A percentile compares a stretch with the other conserved stretches of the same genome.
Conservation (phyloP, 306 rosid genomes). For the Acacia crassicarpa region DNA sequence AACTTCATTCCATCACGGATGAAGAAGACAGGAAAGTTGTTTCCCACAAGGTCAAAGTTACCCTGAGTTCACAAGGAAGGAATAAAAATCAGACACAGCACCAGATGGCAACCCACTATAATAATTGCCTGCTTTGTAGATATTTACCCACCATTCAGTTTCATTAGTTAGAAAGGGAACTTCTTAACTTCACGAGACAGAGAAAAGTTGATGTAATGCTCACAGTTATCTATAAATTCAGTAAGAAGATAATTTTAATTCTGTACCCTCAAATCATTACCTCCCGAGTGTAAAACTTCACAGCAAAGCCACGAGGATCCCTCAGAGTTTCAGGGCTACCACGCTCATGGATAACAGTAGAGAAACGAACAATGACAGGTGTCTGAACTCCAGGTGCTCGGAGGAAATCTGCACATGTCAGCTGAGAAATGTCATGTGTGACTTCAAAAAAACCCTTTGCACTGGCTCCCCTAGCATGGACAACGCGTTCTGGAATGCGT, state of each 20-base stretch:
- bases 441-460: slow-evolving; percentile 6
- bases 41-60: slow-evolving; percentile 1
- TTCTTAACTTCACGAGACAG: neutral
- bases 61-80: neutral
- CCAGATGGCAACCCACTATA: neutral
- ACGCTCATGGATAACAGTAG: slow-evolving; percentile 10
- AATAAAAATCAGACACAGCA: neutral
- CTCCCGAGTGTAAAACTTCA: slow-evolving; percentile 6
- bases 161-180: neutral
- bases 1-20: slow-evolving; percentile 5
- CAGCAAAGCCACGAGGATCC: slow-evolving; percentile 10
- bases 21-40: slow-evolving; percentile 11
- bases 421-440: neutral
- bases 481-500: slow-evolving; percentile 3
- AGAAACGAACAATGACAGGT: slow-evolving; percentile 1
- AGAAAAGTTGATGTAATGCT: neutral
- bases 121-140: neutral
- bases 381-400: slow-evolving; percentile 8
- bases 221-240: neutral
- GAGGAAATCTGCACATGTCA: slow-evolving; percentile 8
- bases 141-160: neutral
- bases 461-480: slow-evolving; percentile 11
- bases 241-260: neutral
- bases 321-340: slow-evolving; percentile 14
- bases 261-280: neutral